Evolutionary conservation across 2,329 filamentous ascomycete species (phyloP).

Genomic region (Colletotrichum noveboracense): DNA sequence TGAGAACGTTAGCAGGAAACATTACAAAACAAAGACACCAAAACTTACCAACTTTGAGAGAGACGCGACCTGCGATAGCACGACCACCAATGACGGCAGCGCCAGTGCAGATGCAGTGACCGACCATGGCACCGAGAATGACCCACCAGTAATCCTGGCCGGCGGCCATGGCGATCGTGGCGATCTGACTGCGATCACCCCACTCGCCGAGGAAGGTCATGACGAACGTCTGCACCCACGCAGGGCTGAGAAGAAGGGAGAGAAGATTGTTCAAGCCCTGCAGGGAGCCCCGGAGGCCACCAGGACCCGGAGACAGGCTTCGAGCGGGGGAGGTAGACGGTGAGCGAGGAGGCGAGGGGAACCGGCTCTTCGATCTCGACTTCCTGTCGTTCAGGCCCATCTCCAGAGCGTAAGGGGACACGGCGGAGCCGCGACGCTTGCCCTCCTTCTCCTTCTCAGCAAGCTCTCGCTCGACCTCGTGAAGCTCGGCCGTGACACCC

Average conservation of each 20-base stretch:
- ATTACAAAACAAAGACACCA: neutral
- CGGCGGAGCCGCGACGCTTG: constrained; percentile 67
- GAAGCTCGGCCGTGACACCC: constrained; percentile 95
- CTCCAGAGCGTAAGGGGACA: constrained; percentile 80
- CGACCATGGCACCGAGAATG: constrained; percentile 83
- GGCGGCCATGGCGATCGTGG: constrained; percentile 98
- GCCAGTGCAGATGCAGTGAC: constrained; percentile 89
- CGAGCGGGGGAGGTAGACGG: constrained; percentile 78
- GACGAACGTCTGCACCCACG: constrained; percentile 98
- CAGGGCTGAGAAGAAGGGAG: constrained; percentile 87
- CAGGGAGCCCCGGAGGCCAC: constrained; percentile 38
- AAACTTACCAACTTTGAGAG: constrained; percentile 90
- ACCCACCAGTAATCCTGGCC: constrained; percentile 99
- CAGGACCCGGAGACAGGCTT: constrained; percentile 54
- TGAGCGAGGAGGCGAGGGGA: constrained; percentile 81
- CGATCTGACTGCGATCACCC: constrained; percentile 97
- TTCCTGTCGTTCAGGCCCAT: constrained; percentile 75
- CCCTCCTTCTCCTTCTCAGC: constrained; percentile 90
- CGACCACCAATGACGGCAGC: constrained; percentile 90
- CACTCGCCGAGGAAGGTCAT: constrained; percentile 99
- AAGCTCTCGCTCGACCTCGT: constrained; percentile 92
- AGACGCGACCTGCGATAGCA: constrained; percentile 91
- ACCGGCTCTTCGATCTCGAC: constrained; percentile 74
- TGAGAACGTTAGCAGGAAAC: constrained; percentile 43
- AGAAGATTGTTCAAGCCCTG: constrained; percentile 84